phyloP scores from a whole-genome alignment of 495 filamentous ascomycete genomes.

The Podospora anserina region DNA sequence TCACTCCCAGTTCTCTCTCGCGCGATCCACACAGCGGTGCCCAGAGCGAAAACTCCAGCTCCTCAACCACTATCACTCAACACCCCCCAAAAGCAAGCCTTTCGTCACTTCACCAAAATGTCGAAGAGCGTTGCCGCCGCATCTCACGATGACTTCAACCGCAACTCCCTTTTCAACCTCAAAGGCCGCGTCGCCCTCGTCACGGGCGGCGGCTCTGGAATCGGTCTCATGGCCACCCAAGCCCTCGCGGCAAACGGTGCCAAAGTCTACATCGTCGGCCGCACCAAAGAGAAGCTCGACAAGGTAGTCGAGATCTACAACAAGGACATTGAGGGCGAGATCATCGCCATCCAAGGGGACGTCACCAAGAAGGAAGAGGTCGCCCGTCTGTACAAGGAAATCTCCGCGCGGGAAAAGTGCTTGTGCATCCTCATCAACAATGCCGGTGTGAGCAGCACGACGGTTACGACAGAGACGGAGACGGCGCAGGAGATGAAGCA shows the following conservation, averaged over 20 bases:
- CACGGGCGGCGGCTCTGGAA: constrained; percentile 55
- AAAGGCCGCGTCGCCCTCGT: constrained; percentile 61
- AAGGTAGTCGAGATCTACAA: constrained; percentile 34
- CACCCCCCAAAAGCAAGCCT: neutral
- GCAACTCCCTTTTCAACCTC: constrained; percentile 57
- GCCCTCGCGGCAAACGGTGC: constrained; percentile 76
- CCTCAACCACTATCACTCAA: constrained; percentile 7
- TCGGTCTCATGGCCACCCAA: constrained; percentile 75
- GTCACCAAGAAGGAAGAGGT: constrained; percentile 73
- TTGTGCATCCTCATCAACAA: constrained; percentile 80
- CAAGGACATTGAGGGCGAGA: constrained; percentile 36
- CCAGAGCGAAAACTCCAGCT: neutral
- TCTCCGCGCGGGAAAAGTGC: constrained; percentile 60
- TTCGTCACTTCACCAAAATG: constrained; percentile 35
- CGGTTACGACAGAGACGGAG: constrained; percentile 58
- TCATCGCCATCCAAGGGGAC: constrained; percentile 63
- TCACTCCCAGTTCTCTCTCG: constrained; percentile 8
- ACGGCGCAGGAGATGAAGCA: constrained; percentile 49
- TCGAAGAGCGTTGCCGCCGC: constrained; percentile 39
- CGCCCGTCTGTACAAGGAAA: constrained; percentile 59
- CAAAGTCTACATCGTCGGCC: constrained; percentile 79
- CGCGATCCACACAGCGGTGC: neutral
- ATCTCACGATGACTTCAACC: constrained; percentile 45
- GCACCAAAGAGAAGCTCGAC: constrained; percentile 48
- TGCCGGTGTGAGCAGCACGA: constrained; percentile 61